Conservation (phyloP, 140 eudicot genomes). For the Eryngium alpinum region DNA sequence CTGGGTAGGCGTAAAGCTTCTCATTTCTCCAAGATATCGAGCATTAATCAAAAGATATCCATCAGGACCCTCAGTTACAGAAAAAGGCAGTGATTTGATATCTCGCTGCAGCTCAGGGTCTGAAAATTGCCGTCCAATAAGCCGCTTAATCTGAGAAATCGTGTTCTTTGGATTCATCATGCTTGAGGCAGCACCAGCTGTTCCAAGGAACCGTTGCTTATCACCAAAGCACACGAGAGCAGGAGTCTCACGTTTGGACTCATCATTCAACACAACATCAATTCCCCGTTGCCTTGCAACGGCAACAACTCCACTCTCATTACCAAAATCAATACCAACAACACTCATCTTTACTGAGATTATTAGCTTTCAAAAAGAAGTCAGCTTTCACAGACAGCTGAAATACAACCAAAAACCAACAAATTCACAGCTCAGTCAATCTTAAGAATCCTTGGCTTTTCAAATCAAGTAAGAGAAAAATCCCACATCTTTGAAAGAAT, state of each 20-base stretch:
- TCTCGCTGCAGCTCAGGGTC: conserved; percentile 90
- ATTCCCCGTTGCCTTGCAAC: conserved; percentile 96
- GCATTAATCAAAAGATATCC: conserved; percentile 81
- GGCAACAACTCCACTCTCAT: conserved; percentile 85
- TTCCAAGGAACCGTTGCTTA: conserved; percentile 90
- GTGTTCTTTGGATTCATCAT: conserved; percentile 90
- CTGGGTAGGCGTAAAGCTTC: conserved; percentile 73
- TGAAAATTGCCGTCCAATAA: conserved; percentile 64
- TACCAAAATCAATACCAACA: conserved; percentile 90
- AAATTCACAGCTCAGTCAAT: too few relatives aligned
- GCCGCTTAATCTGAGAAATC: conserved; percentile 72
- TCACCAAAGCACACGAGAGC: conserved; percentile 94
- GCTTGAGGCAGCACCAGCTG: conserved; percentile 88
- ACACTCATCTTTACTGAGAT: conserved; percentile 60
- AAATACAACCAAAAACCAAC: too few relatives aligned
- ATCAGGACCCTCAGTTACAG: conserved; percentile 82
- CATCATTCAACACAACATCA: conserved; percentile 84
- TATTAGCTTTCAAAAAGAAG: too few relatives aligned
- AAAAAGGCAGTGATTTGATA: conserved; percentile 59
- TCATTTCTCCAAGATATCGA: conserved; percentile 65
- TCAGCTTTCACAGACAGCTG: too few relatives aligned
- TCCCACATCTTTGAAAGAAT: too few relatives aligned
- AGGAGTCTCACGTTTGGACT: conserved; percentile 90
- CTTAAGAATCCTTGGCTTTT: too few relatives aligned
- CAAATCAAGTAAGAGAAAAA: too few relatives aligned